Percentiles rank a stretch among this genome's conserved stretches.
These are phyloP conservation scores for Lithohypha guttulata DNA, from an alignment of 2,329 filamentous ascomycete species.

Conservation along the genomic window DNA sequence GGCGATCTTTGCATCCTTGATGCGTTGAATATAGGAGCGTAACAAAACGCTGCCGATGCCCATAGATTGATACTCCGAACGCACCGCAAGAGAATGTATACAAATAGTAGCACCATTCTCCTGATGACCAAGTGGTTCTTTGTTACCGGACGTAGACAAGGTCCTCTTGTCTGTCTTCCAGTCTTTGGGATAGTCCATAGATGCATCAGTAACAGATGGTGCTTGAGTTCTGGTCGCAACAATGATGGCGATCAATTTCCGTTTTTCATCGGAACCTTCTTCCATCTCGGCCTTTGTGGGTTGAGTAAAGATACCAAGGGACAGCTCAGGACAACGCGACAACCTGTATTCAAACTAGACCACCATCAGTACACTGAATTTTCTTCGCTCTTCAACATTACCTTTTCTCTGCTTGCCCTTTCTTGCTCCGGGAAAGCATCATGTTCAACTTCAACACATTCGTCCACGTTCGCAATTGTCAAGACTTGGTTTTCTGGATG, in stretches of 20 bases:
- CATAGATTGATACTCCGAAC: slow-evolving; percentile 61
- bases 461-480: slow-evolving; percentile 41
- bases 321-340: slow-evolving; percentile 61
- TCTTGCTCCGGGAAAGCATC: slow-evolving; percentile 48
- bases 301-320: slow-evolving; percentile 65
- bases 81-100: slow-evolving; percentile 71
- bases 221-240: slow-evolving; percentile 61
- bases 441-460: slow-evolving; percentile 48
- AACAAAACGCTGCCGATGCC: slow-evolving; percentile 65
- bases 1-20: slow-evolving; percentile 58
- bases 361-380: background rate
- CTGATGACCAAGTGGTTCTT: slow-evolving; percentile 54
- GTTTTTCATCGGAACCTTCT: slow-evolving; percentile 41
- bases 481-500: slow-evolving; percentile 66
- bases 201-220: slow-evolving; percentile 56
- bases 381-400: slow-evolving; percentile 25
- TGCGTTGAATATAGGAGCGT: slow-evolving; percentile 65
- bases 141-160: slow-evolving; percentile 25
- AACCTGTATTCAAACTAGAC: slow-evolving; percentile 66
- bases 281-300: slow-evolving; percentile 45
- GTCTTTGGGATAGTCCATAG: slow-evolving; percentile 63
- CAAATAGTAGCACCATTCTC: slow-evolving; percentile 64
- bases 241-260: slow-evolving; percentile 59
- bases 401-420: slow-evolving; percentile 50
- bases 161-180: slow-evolving; percentile 45